A percentile compares a stretch with the other conserved stretches of the same genome.
Conservation (phyloP, 129 eudicot species). For the Lactuca saligna region DNA sequence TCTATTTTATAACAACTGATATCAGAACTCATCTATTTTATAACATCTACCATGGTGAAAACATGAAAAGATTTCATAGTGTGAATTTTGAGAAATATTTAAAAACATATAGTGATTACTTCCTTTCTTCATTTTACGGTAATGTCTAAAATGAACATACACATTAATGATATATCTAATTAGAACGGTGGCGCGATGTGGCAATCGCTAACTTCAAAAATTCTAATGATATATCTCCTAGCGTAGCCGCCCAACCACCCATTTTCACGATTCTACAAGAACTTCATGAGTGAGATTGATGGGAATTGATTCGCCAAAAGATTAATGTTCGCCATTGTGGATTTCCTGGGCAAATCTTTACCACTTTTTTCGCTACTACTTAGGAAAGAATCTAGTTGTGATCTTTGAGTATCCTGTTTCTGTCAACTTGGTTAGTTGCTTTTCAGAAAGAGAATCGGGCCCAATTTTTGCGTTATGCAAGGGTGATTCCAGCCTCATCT, state of each 20-base stretch:
- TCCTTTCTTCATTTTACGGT: not conserved
- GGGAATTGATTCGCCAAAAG: slow-evolving; percentile 27
- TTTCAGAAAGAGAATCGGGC: slow-evolving; percentile 11
- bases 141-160: not conserved
- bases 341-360: slow-evolving; percentile 1
- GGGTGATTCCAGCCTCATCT: not conserved
- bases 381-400: slow-evolving; percentile 24
- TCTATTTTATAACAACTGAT: too few species aligned
- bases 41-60: not conserved
- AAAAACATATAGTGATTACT: not conserved
- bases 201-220: slow-evolving; percentile 16
- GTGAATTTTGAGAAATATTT: too few species aligned
- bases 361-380: slow-evolving; percentile 1
- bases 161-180: not conserved
- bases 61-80: not conserved
- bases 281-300: slow-evolving; percentile 12
- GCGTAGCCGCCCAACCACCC: slow-evolving; percentile 2
- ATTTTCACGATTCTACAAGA: slow-evolving; percentile 17
- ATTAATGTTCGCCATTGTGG: slow-evolving; percentile 19
- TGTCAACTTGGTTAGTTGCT: slow-evolving; percentile 28
- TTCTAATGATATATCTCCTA: not conserved
- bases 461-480: not conserved
- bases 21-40: too few species aligned
- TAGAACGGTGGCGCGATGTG: slow-evolving; percentile 4
- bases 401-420: slow-evolving; percentile 24